Percentiles rank a stretch among this genome's conserved stretches.
Evolutionary conservation across 306 rosid genomes (phyloP).

Genomic region (Astragalus glycyphyllos): DNA sequence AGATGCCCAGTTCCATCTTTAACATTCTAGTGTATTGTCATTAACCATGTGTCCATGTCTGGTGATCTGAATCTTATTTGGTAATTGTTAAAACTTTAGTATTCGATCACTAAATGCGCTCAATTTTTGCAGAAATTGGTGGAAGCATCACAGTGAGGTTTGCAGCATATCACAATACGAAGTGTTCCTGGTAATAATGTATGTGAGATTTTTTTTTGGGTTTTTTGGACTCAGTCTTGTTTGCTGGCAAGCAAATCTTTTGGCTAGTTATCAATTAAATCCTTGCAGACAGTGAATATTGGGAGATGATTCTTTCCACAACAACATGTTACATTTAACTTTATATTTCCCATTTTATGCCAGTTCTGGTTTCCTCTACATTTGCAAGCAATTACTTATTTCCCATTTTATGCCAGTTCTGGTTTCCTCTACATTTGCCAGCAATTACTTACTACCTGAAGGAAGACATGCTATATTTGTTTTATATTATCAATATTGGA

Average conservation of each 20-base stretch:
- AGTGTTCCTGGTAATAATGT: conserved; percentile 58
- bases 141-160: conserved; percentile 62
- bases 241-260: conserved; percentile 47
- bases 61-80: conserved; percentile 16
- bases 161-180: conserved; percentile 34
- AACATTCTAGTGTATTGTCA: background rate
- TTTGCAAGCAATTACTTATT: conserved; percentile 38
- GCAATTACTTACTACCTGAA: conserved; percentile 34
- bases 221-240: conserved; percentile 41
- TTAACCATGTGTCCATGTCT: background rate
- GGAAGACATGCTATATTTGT: conserved; percentile 18
- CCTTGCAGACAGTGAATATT: conserved; percentile 45
- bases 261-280: conserved; percentile 46
- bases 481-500: background rate
- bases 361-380: conserved; percentile 9
- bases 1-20: conserved; percentile 10
- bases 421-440: conserved; percentile 25
- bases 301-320: conserved; percentile 40
- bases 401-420: conserved; percentile 36
- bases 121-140: conserved; percentile 63
- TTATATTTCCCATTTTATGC: conserved; percentile 37
- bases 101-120: conserved; percentile 37
- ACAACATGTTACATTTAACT: conserved; percentile 26
- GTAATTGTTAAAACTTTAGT: conserved; percentile 9
- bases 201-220: conserved; percentile 45